Base-by-base conservation (phyloP, 257 asterid species). In the Thymus quinquecostatus region DNA sequence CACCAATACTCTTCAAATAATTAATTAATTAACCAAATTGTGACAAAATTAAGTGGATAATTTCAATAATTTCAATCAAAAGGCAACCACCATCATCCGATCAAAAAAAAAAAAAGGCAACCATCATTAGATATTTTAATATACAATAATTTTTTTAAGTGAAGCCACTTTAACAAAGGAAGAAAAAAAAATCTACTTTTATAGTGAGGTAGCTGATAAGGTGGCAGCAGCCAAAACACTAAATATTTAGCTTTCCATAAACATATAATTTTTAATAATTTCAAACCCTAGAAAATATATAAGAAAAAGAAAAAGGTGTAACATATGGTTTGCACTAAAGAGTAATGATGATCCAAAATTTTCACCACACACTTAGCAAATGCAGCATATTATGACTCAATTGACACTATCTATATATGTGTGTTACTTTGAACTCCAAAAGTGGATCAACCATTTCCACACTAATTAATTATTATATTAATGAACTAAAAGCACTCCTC, bases 221-320 rank as follows among this genome's bases (percentile, higher is more conserved):
- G 75, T 69, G 77, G 75, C 82, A 69, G 74, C 70, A 57, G 79
- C 79, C 69, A 69, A 58, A 69, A 74, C 82, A 78, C 73, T 62
- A 65, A 57, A 43, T 60, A 38, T 72, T 50, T 65, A 8, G 47
- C 68, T 75, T 79, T 66, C 27, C 68, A 32, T 49, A 6, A 36
- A 33, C 40, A 60, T 53, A 44, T 60, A 36, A n/a, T 59, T 9
- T 28, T 64, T 41, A 6, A 70, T 34, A 10, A 47, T 12, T 27
- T 61, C 45, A 45, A 21, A 30, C 11, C 27, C 36, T 21, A 21
- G 21, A 21, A 21, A 21, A 21, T 21, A 21, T 21, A 21, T 21
- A 21, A 13, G 6, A 3, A 32, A 40, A 53, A 32, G 14, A n/a
- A 43, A 29, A 70, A 71, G 29, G 28, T 67, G 45, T 47, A 64